phyloP scores from a whole-genome alignment of 441 rosid species.

The Viola pubescens region DNA sequence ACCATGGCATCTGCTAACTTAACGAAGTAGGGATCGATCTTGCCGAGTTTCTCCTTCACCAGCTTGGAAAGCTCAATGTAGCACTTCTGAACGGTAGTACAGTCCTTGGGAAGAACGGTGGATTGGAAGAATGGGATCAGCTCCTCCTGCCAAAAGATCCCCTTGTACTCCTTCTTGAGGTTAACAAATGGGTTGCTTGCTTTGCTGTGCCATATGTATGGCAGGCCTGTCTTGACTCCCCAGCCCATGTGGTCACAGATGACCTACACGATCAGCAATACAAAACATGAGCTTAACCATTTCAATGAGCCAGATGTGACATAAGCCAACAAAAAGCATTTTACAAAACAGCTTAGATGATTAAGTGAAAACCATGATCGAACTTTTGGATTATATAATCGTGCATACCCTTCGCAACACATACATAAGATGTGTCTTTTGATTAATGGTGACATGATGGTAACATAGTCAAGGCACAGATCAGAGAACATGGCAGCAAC shows the following conservation, averaged over 20 bases:
- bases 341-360: no score
- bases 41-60: conserved; percentile 68
- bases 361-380: no score
- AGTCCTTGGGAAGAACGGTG: conserved; percentile 59
- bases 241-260: conserved; percentile 79
- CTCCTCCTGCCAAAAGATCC: conserved; percentile 93
- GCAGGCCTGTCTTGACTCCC: conserved; percentile 89
- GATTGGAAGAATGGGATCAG: conserved; percentile 83
- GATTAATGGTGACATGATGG: no score
- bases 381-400: no score
- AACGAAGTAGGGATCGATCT: conserved; percentile 67
- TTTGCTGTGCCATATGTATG: conserved; percentile 95
- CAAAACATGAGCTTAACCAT: background rate
- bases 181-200: conserved; percentile 93
- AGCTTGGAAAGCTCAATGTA: conserved; percentile 71
- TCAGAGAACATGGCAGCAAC: background rate
- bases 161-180: conserved; percentile 80
- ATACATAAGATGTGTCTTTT: no score
- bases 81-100: conserved; percentile 77
- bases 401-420: no score
- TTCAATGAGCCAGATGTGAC: background rate
- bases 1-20: conserved; percentile 89
- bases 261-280: conserved; percentile 33
- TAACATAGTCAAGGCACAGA: background rate
- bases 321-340: no score